Percentiles rank a stretch among this genome's conserved stretches.
These are phyloP conservation scores for Hypericum androsaemum DNA, from an alignment of 345 rosid genomes.

Conservation along the genomic window DNA sequence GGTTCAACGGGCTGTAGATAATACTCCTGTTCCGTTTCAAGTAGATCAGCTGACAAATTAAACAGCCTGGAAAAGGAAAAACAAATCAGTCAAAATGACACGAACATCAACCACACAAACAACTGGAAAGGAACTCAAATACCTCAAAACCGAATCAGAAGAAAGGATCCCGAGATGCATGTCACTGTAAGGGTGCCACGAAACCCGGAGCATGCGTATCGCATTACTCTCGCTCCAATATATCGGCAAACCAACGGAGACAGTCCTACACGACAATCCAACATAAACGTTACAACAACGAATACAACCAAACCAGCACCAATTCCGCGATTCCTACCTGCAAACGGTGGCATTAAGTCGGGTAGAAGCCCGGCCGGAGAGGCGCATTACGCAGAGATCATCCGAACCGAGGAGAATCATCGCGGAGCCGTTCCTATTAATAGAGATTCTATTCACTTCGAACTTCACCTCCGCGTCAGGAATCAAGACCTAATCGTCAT, in stretches of 20 bases:
- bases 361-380: slow-evolving; percentile 59
- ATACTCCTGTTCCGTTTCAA: slow-evolving; percentile 91
- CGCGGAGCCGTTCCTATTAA: slow-evolving; percentile 76
- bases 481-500: slow-evolving; percentile 46
- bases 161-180: slow-evolving; percentile 82
- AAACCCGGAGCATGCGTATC: slow-evolving; percentile 48
- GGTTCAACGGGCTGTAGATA: slow-evolving; percentile 87
- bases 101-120: background rate
- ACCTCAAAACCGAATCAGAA: slow-evolving; percentile 97
- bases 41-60: slow-evolving; percentile 58
- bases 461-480: slow-evolving; percentile 45
- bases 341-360: slow-evolving; percentile 46
- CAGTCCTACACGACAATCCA: slow-evolving; percentile 45
- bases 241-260: slow-evolving; percentile 57
- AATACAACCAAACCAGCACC: background rate
- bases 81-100: slow-evolving; percentile 4
- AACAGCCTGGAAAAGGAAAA: slow-evolving; percentile 45
- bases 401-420: slow-evolving; percentile 53
- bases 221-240: slow-evolving; percentile 46
- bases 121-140: slow-evolving; percentile 6
- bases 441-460: slow-evolving; percentile 56
- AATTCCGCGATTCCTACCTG: slow-evolving; percentile 37
- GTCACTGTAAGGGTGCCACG: slow-evolving; percentile 84
- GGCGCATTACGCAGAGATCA: slow-evolving; percentile 60
- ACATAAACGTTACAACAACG: background rate